Conservation (phyloP, 441 rosid species). For the Rhodomyrtus psidioides region DNA sequence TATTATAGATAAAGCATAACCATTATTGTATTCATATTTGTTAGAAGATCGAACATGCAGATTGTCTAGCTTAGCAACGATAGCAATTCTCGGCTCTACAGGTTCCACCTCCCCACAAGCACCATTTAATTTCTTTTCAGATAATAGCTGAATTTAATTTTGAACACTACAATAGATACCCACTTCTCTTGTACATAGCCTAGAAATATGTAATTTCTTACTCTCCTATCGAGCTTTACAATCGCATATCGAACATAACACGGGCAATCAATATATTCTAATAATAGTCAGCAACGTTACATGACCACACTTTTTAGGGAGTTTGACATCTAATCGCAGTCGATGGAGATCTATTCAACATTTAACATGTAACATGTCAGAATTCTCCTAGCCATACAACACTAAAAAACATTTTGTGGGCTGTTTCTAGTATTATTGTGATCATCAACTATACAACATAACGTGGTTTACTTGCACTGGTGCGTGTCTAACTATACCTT, state of each 20-base stretch:
- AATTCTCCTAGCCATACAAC: neutral
- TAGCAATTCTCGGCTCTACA: rapidly evolving
- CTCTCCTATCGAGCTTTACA: neutral
- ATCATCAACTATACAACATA: rapidly evolving
- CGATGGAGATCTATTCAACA: neutral
- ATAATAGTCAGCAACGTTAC: neutral
- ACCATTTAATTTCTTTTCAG: neutral
- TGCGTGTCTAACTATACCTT: neutral
- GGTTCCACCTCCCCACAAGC: neutral
- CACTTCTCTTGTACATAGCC: neutral
- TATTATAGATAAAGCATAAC: neutral
- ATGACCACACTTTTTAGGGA: neutral
- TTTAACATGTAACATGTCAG: rapidly evolving
- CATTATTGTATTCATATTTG: neutral
- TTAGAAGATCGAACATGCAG: neutral
- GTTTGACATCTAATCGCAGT: neutral
- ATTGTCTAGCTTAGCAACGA: neutral
- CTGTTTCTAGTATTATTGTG: neutral
- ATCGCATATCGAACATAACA: neutral
- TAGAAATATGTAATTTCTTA: neutral
- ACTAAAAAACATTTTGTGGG: neutral
- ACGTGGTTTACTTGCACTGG: neutral
- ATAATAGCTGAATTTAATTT: neutral
- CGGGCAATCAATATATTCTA: neutral
- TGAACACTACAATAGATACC: rapidly evolving